Base-by-base conservation (phyloP, 768 basidiomycete species). In the Boletellus emodensis region DNA sequence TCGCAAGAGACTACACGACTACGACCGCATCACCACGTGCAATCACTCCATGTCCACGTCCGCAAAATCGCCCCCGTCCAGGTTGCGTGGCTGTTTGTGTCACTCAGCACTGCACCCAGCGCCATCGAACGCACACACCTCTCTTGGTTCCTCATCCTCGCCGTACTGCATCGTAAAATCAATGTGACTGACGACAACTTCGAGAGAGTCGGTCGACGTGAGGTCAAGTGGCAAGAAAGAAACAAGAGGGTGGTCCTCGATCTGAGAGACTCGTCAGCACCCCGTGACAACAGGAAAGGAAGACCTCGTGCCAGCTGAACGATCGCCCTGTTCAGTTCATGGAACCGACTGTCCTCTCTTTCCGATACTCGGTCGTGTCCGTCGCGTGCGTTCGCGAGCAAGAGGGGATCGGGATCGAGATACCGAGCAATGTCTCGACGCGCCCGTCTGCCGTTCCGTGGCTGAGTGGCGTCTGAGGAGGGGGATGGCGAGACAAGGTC, bases 131-230 rank as follows among this genome's bases (percentile, higher is more conserved):
- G 34, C 18, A 54, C 75, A 50, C 61, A 88, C 90, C 82, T 91
- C 91, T 75, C 87, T 93, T 14, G 95, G 94, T 64, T 99, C 95
- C 66, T 99, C 95, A 52, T 94, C 92, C 72, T 98, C 95, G 32
- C 95, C 95, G 61, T 96, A 99, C 66, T 99, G 96, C 84, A 99
- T 94, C 51, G 92, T 88, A 61, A 92, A 95, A 72, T 99, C 96
- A 47, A 99, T 89, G 66, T 99, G 94, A 65, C 92, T 94, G 52
- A 99, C 77, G 10, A 97, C 84, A 2, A 82, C 85, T 62, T 91
- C 90, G 46, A 99, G 76, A 1, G 93, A 94, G 60, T 96, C 92
- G 43, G 93, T 81, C 54, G 83, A 82, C 14, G 92, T 84, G 32
- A 98, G 81, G 71, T 99, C 93, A 36, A 99, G 79, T 3, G 96